Base-by-base conservation (phyloP, 2,329 filamentous ascomycete species). In the Exophiala spinifera region DNA sequence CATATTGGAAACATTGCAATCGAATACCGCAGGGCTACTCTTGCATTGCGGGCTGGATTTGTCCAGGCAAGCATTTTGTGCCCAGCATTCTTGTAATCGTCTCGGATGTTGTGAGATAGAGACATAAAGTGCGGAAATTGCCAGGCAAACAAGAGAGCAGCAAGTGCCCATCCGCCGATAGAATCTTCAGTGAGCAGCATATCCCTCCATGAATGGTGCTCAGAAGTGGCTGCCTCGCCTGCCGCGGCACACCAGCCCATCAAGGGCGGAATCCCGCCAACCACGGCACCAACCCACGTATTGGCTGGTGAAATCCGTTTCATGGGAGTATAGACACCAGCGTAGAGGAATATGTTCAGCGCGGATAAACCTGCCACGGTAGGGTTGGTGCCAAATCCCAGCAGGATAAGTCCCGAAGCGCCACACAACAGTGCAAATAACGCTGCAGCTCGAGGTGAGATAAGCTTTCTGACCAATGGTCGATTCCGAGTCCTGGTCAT, bases 41-140 rank as follows among this genome's bases (percentile, higher is more conserved):
- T 84, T 0, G 81, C 86, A 67, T 97, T 97, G 65, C 86, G 83
- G 0, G 85, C 84, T 0, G 91, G 89, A 68, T 97, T 92, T 4
- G 87, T 86, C 86, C 91, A 97, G 45, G 82, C 83, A 3, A 97
- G 78, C 94, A 86, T 86, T 56, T 78, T 74, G 66, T 86, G 85
- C 1, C 83, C 83, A 0, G 83, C 83, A 31, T 73, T 71, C 61
- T 85, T 86, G 77, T 99, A 99, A 70, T 99, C 94, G 7, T 95
- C 86, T 17, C 90, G 81, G 57, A 97, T 95, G 3, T 83, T 79
- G 82, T 92, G 95, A 44, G 88, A 91, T 19, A 99, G 79, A 1
- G 91, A 87, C 80, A 96, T 97, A 76, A 99, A 99, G 73, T 99
- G 94, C 2, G 94, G 91, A 67, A 99, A 97, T 69, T 99, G 92